Percentiles rank a stretch among this genome's conserved stretches.
These are phyloP conservation scores for Ormosia semicastrata DNA, from an alignment of 306 rosid species.

Conservation along the genomic window DNA sequence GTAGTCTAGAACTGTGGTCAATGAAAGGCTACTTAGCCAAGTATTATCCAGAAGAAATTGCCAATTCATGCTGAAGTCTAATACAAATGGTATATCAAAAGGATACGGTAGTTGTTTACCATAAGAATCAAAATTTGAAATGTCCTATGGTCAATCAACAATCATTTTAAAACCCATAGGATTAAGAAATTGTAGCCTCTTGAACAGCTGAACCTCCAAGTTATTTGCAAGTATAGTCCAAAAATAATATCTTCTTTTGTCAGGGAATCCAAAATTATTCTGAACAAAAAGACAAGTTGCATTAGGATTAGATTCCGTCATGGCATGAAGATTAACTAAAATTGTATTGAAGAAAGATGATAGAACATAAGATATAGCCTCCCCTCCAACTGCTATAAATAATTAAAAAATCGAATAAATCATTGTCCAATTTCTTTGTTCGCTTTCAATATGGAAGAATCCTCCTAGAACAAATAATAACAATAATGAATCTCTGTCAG, in stretches of 20 bases:
- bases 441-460: neutral
- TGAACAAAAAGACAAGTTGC: neutral
- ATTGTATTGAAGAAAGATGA: neutral
- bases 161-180: neutral
- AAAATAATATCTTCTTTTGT: neutral
- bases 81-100: neutral
- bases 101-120: neutral
- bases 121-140: neutral
- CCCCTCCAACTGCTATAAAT: neutral
- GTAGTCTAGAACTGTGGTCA: neutral
- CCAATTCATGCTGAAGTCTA: neutral
- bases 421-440: too few species aligned
- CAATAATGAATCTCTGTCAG: neutral
- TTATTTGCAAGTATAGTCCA: neutral
- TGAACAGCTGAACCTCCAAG: slow-evolving; percentile 6
- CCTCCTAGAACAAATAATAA: neutral
- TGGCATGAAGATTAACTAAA: neutral
- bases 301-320: slow-evolving; percentile 14
- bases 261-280: neutral
- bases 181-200: neutral
- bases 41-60: slow-evolving; percentile 7
- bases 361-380: neutral
- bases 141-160: neutral
- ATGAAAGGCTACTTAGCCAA: neutral
- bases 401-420: neutral